Evolutionary conservation across 2,329 filamentous ascomycete species (phyloP), one percentile per base, ranked within the genome.

Genomic region (Falciphora oryzae): DNA sequence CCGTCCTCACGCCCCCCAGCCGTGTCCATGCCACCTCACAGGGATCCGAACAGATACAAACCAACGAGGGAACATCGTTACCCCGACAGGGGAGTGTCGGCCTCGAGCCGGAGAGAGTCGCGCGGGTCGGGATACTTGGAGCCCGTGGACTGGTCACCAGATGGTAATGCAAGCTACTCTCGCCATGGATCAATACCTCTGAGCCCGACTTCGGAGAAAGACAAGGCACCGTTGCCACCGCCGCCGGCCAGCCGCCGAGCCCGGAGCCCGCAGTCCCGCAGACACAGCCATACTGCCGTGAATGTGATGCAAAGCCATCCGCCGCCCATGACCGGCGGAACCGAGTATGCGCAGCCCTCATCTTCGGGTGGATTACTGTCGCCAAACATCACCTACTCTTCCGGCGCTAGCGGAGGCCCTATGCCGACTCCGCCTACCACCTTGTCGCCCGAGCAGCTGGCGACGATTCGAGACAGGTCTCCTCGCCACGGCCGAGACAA

Each of bases 221-320:
- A 38, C 35, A 38, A 18, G 35, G 25, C 27, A 8, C 25, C 38
- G 22, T 10, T 61, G 18, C 60, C 35, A 18, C 60, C 60, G 27
- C 60, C 38, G 35, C 38, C 60, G 27, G 60, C 28, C 35, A n/a
- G 35, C 16, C 63, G 27, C 22, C 22, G 59, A 10, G 32, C 57
- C 28, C 59, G 53, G 27, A 63, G 64, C 64, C 61, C 53, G n/a
- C 29, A 64, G 27, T 31, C 63, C 22, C 59, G 63, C 14, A 14
- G 59, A 13, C 44, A 61, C 56, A 62, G 63, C 22, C 60, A 61
- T 29, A 50, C 60, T 11, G 60, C 60, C 11, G 38, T 50, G 28
- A 38, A 28, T 44, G 5, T 50, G 44, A 61, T 44, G 11, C 60
- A 28, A 29, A 44, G 35, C 4, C 35, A 61, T 4, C n/a, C 60